Base-by-base conservation (phyloP, 2,329 filamentous ascomycete genomes). In the Aspergillus floridensis region DNA sequence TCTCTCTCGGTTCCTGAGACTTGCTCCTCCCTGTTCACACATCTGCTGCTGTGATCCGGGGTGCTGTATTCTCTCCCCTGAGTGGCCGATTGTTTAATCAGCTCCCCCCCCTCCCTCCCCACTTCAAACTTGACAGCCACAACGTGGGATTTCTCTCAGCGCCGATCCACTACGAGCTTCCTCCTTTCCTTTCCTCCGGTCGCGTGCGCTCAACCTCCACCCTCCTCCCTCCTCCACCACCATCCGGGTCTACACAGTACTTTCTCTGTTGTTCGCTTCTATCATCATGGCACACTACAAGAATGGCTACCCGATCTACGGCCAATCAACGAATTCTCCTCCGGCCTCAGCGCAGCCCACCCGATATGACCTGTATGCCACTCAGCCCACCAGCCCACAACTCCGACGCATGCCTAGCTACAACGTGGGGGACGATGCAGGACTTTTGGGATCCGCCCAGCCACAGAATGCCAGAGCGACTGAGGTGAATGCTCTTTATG, bases 361-460 rank as follows among this genome's bases (percentile, higher is more conserved):
- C 55, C 73, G 70, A 57, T 78, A 81, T 75, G 73, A 77, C 68
- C 63, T 71, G 68, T 74, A 78, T 64, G 62, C 74, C 68, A 63
- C 76, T 47, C 79, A 77, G 59, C 74, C 76, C 63, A 70, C 76
- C 53, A 75, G 70, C 56, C 74, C 76, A 53, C 73, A 73, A 59
- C 72, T 80, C 63, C 77, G 77, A 60, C 82, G 89, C 65, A 83
- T 86, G 64, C 83, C 85, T 52, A 93, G 89, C 79, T 92, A 91
- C 79, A 88, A 92, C 73, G 86, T 83, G 65, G 90, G 88, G 64
- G 91, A 95, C 73, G 90, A 93, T 72, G 79, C 81, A 51, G 76
- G 79, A 52, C 85, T 86, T 57, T 77, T 78, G 59, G 75, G 77
- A 59, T 57, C 71, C 10, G 55, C 70, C 10, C 66, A 67, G 48